Base-by-base conservation (phyloP, 345 rosid species). In the Xanthoceras sorbifolium region DNA sequence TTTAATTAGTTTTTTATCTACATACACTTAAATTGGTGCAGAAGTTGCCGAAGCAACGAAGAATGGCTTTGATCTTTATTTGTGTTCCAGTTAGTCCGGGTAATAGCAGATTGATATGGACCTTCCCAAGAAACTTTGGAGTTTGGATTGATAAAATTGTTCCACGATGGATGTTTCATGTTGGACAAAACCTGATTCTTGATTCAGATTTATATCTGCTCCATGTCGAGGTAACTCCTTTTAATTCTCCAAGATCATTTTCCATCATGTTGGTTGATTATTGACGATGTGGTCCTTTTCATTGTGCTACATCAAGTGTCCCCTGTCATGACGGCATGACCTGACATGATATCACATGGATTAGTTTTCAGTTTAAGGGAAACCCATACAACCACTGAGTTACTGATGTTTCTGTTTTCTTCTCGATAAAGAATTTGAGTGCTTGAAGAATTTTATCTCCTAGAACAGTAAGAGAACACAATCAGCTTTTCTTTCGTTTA, bases 51-150 rank as follows among this genome's bases (percentile, higher is more conserved):
- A 9, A 79, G 14, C 78, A 82, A 60, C 80, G 73, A 46, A 90
- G 79, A 76, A 3, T 72, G 74, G 85, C 90, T 76, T 79, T 92
- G 83, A 87, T 94, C 79, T 94, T 94, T 78, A 82, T 94, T n/a
- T 92, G 97, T 73, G 69, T 92, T 73, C 98, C 97, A 0, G 97
- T 94, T 42, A 92, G 95, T 67, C 97, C 98, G 0, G 98, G 98
- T 77, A 78, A 85, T 64, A 94, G 98, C 74, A 91, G 97, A 85
- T 78, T 93, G 79, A 90, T 94, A 76, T 94, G 98, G 97, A 77
- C 84, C 40, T 90, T 91, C 78, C 97, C 97, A 0, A 87, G 97
- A 79, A 86, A 94, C 28, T 90, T 91, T 46, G 93, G 86, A 10
- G 31, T 88, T 64, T 79, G 90, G 90, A 85, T 91, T 14, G 97